These are phyloP conservation scores for Musa balbisiana DNA, from an alignment of 202 grass and related monocot species.

Conservation along the genomic window DNA sequence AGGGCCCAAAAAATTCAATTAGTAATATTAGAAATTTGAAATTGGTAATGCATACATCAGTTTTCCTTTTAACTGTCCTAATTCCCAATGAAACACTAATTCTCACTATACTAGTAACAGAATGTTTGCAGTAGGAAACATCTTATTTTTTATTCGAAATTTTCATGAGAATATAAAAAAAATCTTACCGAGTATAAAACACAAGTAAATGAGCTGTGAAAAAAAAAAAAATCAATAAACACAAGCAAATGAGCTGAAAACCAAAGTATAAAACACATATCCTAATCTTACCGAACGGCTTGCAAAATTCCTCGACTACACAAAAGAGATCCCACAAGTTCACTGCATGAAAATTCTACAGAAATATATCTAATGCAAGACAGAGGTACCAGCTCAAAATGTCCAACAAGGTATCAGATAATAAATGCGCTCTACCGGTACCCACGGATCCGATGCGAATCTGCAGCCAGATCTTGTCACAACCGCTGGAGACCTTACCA, in stretches of 20 bases:
- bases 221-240: neutral
- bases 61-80: neutral
- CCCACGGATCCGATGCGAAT: neutral
- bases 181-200: too few relatives aligned
- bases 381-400: neutral
- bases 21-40: neutral
- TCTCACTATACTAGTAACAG: neutral
- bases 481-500: neutral
- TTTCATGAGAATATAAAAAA: too few relatives aligned
- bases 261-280: neutral
- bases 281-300: neutral
- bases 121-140: neutral
- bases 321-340: neutral
- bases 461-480: neutral
- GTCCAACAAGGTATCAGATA: neutral
- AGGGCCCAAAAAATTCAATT: too few relatives aligned
- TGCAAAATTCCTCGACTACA: neutral
- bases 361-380: neutral
- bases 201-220: too few relatives aligned
- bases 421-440: neutral
- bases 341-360: neutral
- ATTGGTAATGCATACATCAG: neutral
- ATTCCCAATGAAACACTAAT: neutral
- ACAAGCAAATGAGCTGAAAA: neutral
- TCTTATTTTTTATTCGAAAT: too few relatives aligned